These are phyloP conservation scores for Arthrobotrys entomopaga DNA, from an alignment of 2,329 filamentous ascomycete genomes.

Conservation along the genomic window DNA sequence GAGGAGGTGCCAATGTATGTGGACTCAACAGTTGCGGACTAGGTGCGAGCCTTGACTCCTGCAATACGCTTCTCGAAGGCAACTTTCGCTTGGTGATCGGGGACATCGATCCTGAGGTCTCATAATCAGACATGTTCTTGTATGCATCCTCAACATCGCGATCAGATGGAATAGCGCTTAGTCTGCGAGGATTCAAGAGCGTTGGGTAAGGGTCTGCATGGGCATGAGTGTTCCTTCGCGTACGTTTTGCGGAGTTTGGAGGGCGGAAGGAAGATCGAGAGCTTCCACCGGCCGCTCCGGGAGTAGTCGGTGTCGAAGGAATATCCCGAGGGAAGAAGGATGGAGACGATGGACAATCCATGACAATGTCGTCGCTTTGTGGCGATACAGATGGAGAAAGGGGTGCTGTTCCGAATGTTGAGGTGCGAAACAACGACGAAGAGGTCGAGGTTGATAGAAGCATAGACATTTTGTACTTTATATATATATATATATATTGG, in stretches of 20 bases:
- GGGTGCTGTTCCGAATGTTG: slow-evolving; percentile 43
- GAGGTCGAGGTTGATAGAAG: slow-evolving; percentile 38
- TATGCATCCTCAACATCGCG: slow-evolving; percentile 49
- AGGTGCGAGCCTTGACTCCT: slow-evolving; percentile 39
- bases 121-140: slow-evolving; percentile 51
- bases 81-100: slow-evolving; percentile 43
- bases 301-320: slow-evolving; percentile 48
- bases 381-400: slow-evolving; percentile 45
- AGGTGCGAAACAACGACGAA: slow-evolving; percentile 36
- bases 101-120: slow-evolving; percentile 43
- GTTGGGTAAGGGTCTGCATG: slow-evolving; percentile 46
- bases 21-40: slow-evolving; percentile 38
- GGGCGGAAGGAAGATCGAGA: slow-evolving; percentile 44
- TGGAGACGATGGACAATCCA: slow-evolving; percentile 50
- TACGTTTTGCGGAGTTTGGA: slow-evolving; percentile 52
- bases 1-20: slow-evolving; percentile 31
- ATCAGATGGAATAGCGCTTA: slow-evolving; percentile 48
- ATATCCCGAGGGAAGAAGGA: slow-evolving; percentile 45
- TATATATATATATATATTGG: slow-evolving; percentile 5
- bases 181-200: slow-evolving; percentile 40
- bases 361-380: slow-evolving; percentile 45
- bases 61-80: slow-evolving; percentile 38
- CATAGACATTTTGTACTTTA: slow-evolving; percentile 50
- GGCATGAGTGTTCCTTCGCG: slow-evolving; percentile 42
- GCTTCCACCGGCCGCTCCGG: slow-evolving; percentile 17